phyloP scores from a whole-genome alignment of 176 grass and related monocot species.

The Avena insularis region DNA sequence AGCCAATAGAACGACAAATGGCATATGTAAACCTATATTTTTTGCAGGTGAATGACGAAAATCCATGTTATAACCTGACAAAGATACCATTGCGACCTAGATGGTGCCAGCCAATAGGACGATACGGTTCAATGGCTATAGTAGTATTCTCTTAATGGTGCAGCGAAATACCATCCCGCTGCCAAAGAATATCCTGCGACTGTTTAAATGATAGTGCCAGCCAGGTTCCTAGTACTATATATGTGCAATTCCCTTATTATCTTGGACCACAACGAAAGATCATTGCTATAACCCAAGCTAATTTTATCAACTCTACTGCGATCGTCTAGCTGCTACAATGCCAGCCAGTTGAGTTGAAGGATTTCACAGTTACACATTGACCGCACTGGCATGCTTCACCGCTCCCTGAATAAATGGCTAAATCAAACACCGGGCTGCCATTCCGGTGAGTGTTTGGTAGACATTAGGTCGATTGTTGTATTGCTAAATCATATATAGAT shows the following conservation, averaged over 20 bases:
- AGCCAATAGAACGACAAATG: not conserved
- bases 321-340: not conserved
- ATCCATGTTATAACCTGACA: not conserved
- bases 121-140: not conserved
- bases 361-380: not conserved
- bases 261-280: not conserved
- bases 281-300: not conserved
- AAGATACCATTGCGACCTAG: not conserved
- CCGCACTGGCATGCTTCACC: not conserved
- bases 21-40: too few species aligned
- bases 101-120: not conserved
- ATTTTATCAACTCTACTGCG: not conserved
- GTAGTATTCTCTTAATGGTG: too few species aligned
- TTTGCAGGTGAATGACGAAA: not conserved
- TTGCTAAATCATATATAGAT: too few species aligned
- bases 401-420: not conserved
- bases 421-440: too few species aligned
- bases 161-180: too few species aligned
- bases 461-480: too few species aligned
- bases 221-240: too few species aligned
- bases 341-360: not conserved
- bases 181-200: too few species aligned
- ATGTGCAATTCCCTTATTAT: too few species aligned
- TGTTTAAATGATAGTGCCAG: too few species aligned
- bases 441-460: too few species aligned